Conservation (phyloP, 208 protist genomes). For the Trypanosoma rangeli region DNA sequence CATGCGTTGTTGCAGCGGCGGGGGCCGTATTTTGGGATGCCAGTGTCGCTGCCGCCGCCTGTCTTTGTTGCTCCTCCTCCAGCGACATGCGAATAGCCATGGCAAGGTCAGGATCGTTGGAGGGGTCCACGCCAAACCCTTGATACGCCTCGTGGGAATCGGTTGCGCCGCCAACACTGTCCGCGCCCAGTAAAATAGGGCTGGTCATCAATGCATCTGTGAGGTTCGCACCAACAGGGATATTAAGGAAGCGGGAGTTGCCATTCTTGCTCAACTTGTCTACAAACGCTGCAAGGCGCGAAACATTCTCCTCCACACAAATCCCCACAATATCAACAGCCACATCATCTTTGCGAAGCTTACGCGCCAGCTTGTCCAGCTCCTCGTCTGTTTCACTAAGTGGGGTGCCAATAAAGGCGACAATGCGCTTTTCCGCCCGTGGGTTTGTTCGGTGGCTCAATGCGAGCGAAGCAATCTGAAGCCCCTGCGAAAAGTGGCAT, state of each 20-base stretch:
- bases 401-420: constrained; percentile 97
- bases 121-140: constrained; percentile 90
- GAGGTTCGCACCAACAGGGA: constrained; percentile 80
- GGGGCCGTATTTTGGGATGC: constrained; percentile 3
- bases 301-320: constrained; percentile 91
- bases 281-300: constrained; percentile 92
- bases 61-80: constrained; percentile 92
- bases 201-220: constrained; percentile 92
- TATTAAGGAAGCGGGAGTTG: constrained; percentile 86
- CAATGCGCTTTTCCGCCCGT: constrained; percentile 95
- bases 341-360: constrained; percentile 97
- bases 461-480: constrained; percentile 95
- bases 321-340: constrained; percentile 97
- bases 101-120: constrained; percentile 93
- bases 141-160: constrained; percentile 21
- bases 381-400: constrained; percentile 86
- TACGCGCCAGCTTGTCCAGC: constrained; percentile 93
- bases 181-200: constrained; percentile 77
- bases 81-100: constrained; percentile 95
- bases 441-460: constrained; percentile 97
- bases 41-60: constrained; percentile 58
- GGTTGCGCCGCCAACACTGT: constrained; percentile 28
- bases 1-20: neutral
- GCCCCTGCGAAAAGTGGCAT: constrained; percentile 87
- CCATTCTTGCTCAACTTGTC: constrained; percentile 84